Base-by-base conservation (phyloP, 2,329 filamentous ascomycete species). In the Sporothrix humicola region DNA sequence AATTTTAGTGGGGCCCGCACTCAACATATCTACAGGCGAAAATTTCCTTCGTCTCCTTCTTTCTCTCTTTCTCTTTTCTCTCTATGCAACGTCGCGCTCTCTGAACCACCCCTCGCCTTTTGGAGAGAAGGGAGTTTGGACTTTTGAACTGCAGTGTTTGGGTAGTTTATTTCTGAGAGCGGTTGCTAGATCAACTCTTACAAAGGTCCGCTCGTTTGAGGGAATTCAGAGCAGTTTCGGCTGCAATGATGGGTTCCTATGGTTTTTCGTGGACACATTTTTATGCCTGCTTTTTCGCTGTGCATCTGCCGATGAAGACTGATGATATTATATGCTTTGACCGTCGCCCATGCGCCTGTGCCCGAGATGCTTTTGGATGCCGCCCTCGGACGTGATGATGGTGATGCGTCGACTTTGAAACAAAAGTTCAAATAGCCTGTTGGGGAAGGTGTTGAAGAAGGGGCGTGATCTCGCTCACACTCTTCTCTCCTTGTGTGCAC, bases 141-240 rank as follows among this genome's bases (percentile, higher is more conserved):
- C 20, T 31, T 9, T 15, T 6, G 20, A 50, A 5, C 52, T 61
- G 71, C 48, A 31, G 63, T 31, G 12, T 52, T 15, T 12, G 31
- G 26, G 26, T 13, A 31, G 44, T 15, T 70, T 58, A 26, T 17
- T 63, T 46, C 15, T 17, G 74, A 63, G 73, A 37, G 72, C 73
- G 73, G 76, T 76, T 78, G 77, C 77, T 54, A 78, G 77, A 78
- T 74, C 50, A 76, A 77, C 46, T 37, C 31, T 37, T 31, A 74
- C 44, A 66, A 37, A 66, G 72, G 63, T 66, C 77, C 77, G 76
- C 77, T 76, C 77, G 77, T 78, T 78, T 78, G 77, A 78, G 75
- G 77, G 77, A 75, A 73, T 73, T 56, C 74, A 74, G 77, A 78
- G 76, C 69, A 10, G 42, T 20, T 31, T 54, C 13, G 4, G 20